Conservation (phyloP, 208 protist species). For the Dictyostelium gargantuum region DNA sequence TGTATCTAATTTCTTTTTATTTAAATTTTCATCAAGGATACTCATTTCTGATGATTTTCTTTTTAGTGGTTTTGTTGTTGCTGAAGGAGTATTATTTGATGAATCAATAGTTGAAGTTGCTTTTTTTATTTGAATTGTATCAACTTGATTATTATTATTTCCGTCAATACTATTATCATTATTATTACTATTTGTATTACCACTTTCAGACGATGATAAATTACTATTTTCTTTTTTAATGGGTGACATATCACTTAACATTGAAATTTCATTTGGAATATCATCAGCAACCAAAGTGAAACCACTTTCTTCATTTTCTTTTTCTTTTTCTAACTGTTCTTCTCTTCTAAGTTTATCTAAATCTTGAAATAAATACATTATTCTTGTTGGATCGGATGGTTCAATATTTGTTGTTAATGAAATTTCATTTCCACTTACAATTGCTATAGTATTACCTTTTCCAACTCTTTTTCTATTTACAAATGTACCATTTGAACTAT, state of each 20-base stretch:
- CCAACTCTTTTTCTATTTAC: slow-evolving; percentile 42
- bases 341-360: neutral
- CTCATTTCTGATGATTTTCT: slow-evolving; percentile 6
- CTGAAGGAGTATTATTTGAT: too few relatives aligned
- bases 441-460: slow-evolving; percentile 2
- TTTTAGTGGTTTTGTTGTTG: neutral
- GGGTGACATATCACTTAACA: neutral
- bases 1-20: neutral
- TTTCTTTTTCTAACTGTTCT: neutral
- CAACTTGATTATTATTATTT: neutral
- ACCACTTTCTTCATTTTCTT: neutral
- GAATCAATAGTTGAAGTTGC: too few relatives aligned
- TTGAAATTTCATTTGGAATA: neutral
- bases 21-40: neutral
- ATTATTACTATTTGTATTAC: neutral
- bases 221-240: slow-evolving; percentile 1
- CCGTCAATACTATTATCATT: neutral
- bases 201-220: neutral
- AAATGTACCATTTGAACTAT: slow-evolving; percentile 51
- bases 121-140: neutral
- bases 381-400: neutral
- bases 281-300: neutral
- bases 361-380: slow-evolving; percentile 67
- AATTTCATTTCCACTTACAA: slow-evolving; percentile 61
- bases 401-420: slow-evolving; percentile 21